Evolutionary conservation across 163 green algal genomes (phyloP).

Genomic region (Coccomyxa subellipsoidea): DNA sequence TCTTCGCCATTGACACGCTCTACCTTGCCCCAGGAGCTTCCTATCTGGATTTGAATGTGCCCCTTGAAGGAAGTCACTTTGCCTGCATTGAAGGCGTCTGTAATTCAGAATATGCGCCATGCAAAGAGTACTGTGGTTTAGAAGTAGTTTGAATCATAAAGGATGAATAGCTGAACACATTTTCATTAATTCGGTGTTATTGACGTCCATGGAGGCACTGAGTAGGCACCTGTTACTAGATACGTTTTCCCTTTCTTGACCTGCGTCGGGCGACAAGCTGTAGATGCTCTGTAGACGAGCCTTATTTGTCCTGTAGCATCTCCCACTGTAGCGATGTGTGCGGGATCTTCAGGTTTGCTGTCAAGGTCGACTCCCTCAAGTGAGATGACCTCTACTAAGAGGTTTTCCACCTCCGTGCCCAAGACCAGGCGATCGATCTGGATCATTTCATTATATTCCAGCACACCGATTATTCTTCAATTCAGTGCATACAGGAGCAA

Average conservation of each 20-base stretch:
- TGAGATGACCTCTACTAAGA: neutral
- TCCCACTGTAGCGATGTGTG: neutral
- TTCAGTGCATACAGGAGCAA: no score
- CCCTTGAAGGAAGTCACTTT: neutral
- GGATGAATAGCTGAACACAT: no score
- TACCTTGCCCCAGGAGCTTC: constrained; percentile 6
- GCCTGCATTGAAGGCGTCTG: neutral
- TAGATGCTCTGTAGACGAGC: neutral
- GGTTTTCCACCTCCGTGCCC: neutral
- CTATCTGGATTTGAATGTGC: constrained; percentile 1
- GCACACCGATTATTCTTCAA: no score
- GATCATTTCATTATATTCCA: neutral
- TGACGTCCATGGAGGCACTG: no score
- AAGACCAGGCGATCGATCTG: neutral
- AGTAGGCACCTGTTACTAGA: neutral
- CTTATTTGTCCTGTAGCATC: constrained; percentile 3
- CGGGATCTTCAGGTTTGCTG: constrained; percentile 1
- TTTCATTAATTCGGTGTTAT: no score
- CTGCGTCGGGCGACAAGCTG: neutral
- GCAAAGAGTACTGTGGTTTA: no score
- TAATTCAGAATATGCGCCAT: neutral
- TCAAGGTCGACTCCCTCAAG: neutral
- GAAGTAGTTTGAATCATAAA: no score
- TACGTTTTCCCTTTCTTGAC: constrained; percentile 5
- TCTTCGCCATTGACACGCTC: neutral